Evolutionary conservation across 2,329 filamentous ascomycete species (phyloP).

Genomic region (Clathrospora elynae): DNA sequence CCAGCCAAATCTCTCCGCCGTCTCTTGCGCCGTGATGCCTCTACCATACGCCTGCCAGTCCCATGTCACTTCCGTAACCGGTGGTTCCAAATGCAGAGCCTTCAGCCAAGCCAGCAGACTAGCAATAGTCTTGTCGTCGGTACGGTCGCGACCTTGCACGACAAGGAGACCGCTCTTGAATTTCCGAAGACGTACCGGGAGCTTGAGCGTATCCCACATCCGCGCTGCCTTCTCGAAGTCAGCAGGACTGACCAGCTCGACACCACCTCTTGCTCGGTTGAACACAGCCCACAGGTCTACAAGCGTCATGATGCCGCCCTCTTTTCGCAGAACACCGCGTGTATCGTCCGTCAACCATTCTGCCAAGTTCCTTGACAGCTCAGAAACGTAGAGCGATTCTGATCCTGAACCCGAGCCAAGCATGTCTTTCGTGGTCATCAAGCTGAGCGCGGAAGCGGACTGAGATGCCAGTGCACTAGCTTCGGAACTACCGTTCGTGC

Average conservation of each 20-base stretch:
- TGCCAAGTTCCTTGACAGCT: slow-evolving; percentile 48
- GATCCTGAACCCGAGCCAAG: slow-evolving; percentile 74
- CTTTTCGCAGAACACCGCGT: slow-evolving; percentile 42
- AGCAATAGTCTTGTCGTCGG: slow-evolving; percentile 85
- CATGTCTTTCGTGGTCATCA: slow-evolving; percentile 95
- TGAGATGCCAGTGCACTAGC: slow-evolving; percentile 77
- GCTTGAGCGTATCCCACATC: slow-evolving; percentile 83
- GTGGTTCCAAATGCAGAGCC: slow-evolving; percentile 70
- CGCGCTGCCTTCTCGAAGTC: slow-evolving; percentile 90
- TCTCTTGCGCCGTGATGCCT: slow-evolving; percentile 87
- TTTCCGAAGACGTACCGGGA: slow-evolving; percentile 83
- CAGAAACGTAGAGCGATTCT: slow-evolving; percentile 83
- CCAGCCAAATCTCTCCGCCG: slow-evolving; percentile 91
- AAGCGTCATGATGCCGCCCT: slow-evolving; percentile 49
- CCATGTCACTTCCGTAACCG: slow-evolving; percentile 70
- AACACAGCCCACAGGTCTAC: slow-evolving; percentile 65
- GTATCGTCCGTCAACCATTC: slow-evolving; percentile 49
- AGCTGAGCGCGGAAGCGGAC: slow-evolving; percentile 80
- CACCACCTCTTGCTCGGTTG: slow-evolving; percentile 88
- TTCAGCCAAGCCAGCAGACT: slow-evolving; percentile 77
- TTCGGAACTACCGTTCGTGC: slow-evolving; percentile 65
- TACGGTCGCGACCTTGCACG: slow-evolving; percentile 85
- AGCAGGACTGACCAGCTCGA: slow-evolving; percentile 87
- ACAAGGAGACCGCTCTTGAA: slow-evolving; percentile 96
- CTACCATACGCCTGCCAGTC: slow-evolving; percentile 78